Evolutionary conservation across 768 basidiomycete genomes (phyloP).

Genomic region (Cubamyces sp.): DNA sequence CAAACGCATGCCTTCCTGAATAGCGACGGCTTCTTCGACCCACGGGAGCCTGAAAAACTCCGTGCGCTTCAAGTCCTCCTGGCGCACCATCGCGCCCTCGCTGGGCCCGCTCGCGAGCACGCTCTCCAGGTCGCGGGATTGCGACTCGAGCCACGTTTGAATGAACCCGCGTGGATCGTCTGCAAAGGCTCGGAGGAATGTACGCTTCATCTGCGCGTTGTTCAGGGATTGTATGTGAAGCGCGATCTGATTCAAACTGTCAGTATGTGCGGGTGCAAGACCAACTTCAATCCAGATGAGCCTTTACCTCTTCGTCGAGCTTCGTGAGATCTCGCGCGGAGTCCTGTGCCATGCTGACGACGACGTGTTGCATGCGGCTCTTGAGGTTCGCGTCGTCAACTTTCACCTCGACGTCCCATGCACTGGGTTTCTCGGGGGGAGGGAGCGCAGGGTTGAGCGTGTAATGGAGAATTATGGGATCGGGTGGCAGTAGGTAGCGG

Average conservation of each 20-base stretch:
- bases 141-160: conserved; percentile 89
- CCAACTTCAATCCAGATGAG: background rate
- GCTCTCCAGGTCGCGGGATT: conserved; percentile 88
- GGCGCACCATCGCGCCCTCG: conserved; percentile 77
- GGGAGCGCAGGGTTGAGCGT: conserved; percentile 62
- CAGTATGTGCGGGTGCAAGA: background rate
- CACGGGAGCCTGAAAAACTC: conserved; percentile 93
- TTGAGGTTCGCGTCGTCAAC: conserved; percentile 80
- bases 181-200: conserved; percentile 84
- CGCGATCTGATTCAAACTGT: conserved; percentile 59
- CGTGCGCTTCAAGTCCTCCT: conserved; percentile 85
- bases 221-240: conserved; percentile 82
- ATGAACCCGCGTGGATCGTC: conserved; percentile 80
- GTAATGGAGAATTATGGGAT: conserved; percentile 83
- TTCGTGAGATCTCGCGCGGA: conserved; percentile 66
- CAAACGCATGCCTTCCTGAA: conserved; percentile 80
- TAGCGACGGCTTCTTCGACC: conserved; percentile 87
- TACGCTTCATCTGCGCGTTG: conserved; percentile 83
- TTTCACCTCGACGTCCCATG: conserved; percentile 89
- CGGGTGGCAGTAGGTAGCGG: conserved; percentile 73
- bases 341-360: conserved; percentile 71
- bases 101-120: conserved; percentile 87
- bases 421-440: conserved; percentile 62
- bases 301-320: conserved; percentile 85
- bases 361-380: conserved; percentile 68